These are phyloP conservation scores for Penicillium sp. DNA, from an alignment of 2,329 filamentous ascomycete genomes.

Conservation along the genomic window DNA sequence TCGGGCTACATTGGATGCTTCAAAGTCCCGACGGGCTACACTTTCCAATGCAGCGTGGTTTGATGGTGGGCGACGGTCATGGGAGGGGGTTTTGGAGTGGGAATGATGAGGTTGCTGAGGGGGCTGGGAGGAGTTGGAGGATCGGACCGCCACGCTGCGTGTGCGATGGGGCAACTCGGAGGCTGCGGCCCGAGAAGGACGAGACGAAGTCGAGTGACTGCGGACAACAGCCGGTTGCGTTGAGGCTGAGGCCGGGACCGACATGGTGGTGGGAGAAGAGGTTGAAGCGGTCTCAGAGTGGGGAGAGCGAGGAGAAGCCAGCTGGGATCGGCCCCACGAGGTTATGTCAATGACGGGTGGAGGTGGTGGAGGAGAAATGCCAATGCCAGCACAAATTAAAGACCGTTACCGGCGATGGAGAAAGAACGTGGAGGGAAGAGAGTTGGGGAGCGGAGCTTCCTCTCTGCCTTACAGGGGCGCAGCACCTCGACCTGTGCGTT, in stretches of 20 bases:
- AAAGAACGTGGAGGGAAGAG: not conserved
- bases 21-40: conserved; percentile 64
- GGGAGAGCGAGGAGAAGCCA: conserved; percentile 6
- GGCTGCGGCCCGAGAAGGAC: conserved; percentile 38
- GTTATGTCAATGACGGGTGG: not conserved
- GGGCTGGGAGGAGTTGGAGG: conserved; percentile 35
- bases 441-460: not conserved
- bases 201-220: conserved; percentile 47
- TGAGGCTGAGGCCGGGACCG: conserved; percentile 43
- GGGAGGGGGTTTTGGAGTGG: conserved; percentile 38
- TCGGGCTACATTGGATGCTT: conserved; percentile 61
- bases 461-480: not conserved
- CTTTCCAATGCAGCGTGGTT: conserved; percentile 47
- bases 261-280: conserved; percentile 32
- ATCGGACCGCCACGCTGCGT: conserved; percentile 42
- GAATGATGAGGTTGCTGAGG: conserved; percentile 29
- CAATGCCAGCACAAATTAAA: too few species aligned
- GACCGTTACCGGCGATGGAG: not conserved
- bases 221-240: conserved; percentile 45
- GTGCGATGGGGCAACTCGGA: conserved; percentile 44
- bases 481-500: too few species aligned
- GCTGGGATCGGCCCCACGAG: conserved; percentile 4
- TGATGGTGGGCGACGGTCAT: conserved; percentile 44
- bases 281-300: conserved; percentile 7
- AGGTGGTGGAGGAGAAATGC: not conserved